Conservation (phyloP, 2,329 filamentous ascomycete species). For the Beauveria brongniartii region DNA sequence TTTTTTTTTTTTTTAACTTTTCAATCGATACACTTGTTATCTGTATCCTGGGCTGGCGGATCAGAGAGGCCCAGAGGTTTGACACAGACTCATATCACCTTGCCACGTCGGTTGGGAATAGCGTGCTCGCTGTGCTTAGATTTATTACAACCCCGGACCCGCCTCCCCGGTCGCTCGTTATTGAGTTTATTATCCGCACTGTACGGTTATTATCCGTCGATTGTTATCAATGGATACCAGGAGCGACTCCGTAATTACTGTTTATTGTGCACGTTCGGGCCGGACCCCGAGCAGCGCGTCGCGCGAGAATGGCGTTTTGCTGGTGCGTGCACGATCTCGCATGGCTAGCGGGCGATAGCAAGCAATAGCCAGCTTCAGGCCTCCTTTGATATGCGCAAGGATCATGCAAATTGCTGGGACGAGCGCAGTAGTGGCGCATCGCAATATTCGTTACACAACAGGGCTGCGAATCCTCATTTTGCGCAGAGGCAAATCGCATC, state of each 20-base stretch:
- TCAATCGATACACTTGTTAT: too few relatives aligned
- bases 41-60: too few relatives aligned
- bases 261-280: not conserved
- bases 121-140: too few relatives aligned
- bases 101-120: too few relatives aligned
- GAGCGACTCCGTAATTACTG: too few relatives aligned
- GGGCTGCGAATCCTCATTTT: conserved; percentile 2
- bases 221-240: too few relatives aligned
- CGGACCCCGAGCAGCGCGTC: not conserved
- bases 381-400: not conserved
- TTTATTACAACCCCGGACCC: too few relatives aligned
- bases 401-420: not conserved
- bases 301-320: not conserved
- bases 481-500: conserved; percentile 2
- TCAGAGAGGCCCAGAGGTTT: too few relatives aligned
- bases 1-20: not conserved
- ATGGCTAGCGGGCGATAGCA: not conserved
- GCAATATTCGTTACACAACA: not conserved
- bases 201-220: not conserved
- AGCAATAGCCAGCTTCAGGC: not conserved
- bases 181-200: too few relatives aligned
- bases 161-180: too few relatives aligned
- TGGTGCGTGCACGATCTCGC: conserved; percentile 5
- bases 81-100: too few relatives aligned
- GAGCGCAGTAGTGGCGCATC: not conserved